A percentile compares a stretch with the other conserved stretches of the same genome.
Evolutionary conservation across 2,329 filamentous ascomycete species (phyloP).

Genomic region (Hypomyces rosellus): DNA sequence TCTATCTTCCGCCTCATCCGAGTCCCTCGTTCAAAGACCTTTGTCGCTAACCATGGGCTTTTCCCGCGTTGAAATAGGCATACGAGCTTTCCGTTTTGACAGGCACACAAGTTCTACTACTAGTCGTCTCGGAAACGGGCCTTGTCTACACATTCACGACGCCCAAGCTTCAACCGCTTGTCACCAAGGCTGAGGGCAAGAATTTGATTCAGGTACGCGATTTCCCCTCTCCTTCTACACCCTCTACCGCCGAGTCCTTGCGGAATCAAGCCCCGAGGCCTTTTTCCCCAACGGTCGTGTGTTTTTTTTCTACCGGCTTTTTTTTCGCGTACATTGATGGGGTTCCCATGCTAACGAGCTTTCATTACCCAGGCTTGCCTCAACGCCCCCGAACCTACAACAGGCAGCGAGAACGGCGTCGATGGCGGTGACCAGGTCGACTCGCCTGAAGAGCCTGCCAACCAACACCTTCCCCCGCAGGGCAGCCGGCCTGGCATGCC

Average conservation of each 20-base stretch:
- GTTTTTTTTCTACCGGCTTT: slow-evolving; percentile 5
- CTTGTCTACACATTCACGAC: slow-evolving; percentile 98
- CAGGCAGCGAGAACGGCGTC: slow-evolving; percentile 74
- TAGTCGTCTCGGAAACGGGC: slow-evolving; percentile 95
- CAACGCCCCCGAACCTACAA: slow-evolving; percentile 86
- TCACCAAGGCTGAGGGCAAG: slow-evolving; percentile 98
- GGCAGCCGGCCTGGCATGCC: slow-evolving; percentile 58
- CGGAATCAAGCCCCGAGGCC: neutral
- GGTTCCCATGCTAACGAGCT: slow-evolving; percentile 24
- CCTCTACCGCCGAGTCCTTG: neutral
- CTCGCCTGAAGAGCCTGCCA: slow-evolving; percentile 81
- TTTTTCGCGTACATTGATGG: slow-evolving; percentile 1
- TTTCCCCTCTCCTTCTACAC: neutral
- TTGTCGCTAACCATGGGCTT: slow-evolving; percentile 15
- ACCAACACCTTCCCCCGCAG: slow-evolving; percentile 65
- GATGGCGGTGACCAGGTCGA: slow-evolving; percentile 73
- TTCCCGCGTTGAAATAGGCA: slow-evolving; percentile 52
- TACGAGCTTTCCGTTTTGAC: slow-evolving; percentile 97
- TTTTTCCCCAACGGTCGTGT: neutral
- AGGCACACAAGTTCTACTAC: slow-evolving; percentile 90
- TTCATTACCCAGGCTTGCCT: slow-evolving; percentile 69
- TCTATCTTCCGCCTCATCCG: slow-evolving; percentile 5
- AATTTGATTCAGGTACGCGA: slow-evolving; percentile 89
- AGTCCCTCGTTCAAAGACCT: neutral
- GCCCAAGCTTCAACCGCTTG: slow-evolving; percentile 93